Evolutionary conservation across 768 basidiomycete species (phyloP).

Genomic region (Mycena amicta): DNA sequence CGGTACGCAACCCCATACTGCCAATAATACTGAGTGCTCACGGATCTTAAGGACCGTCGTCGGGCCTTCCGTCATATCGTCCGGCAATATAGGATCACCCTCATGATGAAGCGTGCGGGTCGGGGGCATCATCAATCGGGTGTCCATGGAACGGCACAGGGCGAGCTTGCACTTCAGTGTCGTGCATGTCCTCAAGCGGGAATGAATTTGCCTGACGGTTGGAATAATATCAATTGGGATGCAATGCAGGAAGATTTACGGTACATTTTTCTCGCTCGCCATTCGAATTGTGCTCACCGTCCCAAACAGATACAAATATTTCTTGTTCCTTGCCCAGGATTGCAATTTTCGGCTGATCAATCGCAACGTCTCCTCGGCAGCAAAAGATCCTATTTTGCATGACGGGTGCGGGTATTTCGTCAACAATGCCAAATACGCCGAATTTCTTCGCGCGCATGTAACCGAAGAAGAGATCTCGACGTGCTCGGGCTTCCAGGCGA

Average conservation of each 20-base stretch:
- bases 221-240: too few relatives aligned
- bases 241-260: too few relatives aligned
- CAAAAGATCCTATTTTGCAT: background rate
- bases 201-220: conserved; percentile 5
- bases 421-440: background rate
- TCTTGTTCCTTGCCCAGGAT: background rate
- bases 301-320: background rate
- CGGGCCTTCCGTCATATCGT: background rate
- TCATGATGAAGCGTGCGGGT: conserved; percentile 7
- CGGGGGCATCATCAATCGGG: background rate
- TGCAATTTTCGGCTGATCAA: background rate
- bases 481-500: conserved; percentile 13
- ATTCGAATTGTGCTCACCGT: background rate
- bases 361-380: background rate
- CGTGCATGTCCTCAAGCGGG: conserved; percentile 9
- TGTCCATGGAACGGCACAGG: background rate
- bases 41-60: background rate
- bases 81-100: background rate
- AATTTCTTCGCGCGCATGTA: background rate
- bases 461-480: conserved; percentile 12
- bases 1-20: background rate
- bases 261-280: too few relatives aligned
- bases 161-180: conserved; percentile 3
- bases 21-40: background rate
- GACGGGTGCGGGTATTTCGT: background rate